Base-by-base conservation (phyloP, 2,329 filamentous ascomycete species). In the Ampelomyces quisqualis region DNA sequence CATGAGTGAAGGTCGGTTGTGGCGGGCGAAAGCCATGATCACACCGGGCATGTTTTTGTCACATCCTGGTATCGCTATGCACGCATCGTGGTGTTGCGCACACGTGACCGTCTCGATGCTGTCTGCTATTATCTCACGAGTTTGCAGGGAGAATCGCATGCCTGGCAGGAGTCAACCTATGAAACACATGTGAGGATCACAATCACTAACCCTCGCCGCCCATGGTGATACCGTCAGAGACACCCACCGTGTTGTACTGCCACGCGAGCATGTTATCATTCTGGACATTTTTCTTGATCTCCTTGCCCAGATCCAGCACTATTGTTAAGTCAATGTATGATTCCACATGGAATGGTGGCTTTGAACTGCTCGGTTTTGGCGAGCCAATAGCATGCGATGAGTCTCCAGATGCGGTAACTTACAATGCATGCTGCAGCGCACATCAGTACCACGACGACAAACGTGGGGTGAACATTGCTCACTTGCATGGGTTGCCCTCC, bases 51-150 rank as follows among this genome's bases (percentile, higher is more conserved):
- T 97, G 75, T 98, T 98, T 82, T 98, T 98, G 79, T 98, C 93
- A 72, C 93, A 98, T 34, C 93, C 93, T 10, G 93, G 93, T 60
- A 98, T 86, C 38, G 89, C 95, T 66, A 98, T 86, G 71, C 97
- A 97, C 57, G 84, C 91, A 70, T 98, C 93, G 68, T 98, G 97
- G 90, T 90, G 97, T 73, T 98, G 93, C 11, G 90, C 93, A 55
- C 90, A 86, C 90, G 97, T 98, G 60, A 98, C 93, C 4, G 93
- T 97, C 79, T 98, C 93, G 62, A 98, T 95, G 48, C 88, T 94
- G 73, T 98, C 93, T 62, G 93, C 93, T 60, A 98, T 98, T 62
- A 98, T 81, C 71, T 98, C 93, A 68, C 93, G 81, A 56, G 88
- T 95, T 75, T 97, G 93, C 5, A 96, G 79, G 17, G 89, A 95